Percentiles rank a stretch among this genome's conserved stretches.
phyloP scores from a whole-genome alignment of 441 rosid genomes.

The Populus tomentosa region DNA sequence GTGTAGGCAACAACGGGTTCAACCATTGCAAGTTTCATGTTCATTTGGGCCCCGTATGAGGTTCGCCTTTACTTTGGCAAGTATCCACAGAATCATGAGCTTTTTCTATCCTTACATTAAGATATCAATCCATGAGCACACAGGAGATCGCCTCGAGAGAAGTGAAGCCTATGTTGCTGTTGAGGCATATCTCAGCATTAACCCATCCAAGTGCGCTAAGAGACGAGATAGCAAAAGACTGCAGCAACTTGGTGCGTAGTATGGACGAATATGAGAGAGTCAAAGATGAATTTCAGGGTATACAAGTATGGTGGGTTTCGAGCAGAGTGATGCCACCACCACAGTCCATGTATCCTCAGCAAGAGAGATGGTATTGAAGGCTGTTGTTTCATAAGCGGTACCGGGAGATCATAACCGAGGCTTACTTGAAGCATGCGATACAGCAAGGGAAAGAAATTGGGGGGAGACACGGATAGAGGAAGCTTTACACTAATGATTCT shows the following conservation, averaged over 20 bases:
- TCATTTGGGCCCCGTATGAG: slow-evolving; percentile 58
- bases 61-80: slow-evolving; percentile 39
- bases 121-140: slow-evolving; percentile 49
- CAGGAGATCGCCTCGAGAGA: slow-evolving; percentile 47
- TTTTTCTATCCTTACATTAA: slow-evolving; percentile 46
- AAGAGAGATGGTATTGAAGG: slow-evolving; percentile 44
- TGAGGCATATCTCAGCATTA: slow-evolving; percentile 48
- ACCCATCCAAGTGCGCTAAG: slow-evolving; percentile 40
- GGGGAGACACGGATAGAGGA: slow-evolving; percentile 47
- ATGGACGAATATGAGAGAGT: too few relatives aligned
- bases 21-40: slow-evolving; percentile 53
- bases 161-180: slow-evolving; percentile 54
- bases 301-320: too few relatives aligned
- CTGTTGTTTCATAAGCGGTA: slow-evolving; percentile 54
- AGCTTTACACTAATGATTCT: slow-evolving; percentile 56
- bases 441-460: slow-evolving; percentile 53
- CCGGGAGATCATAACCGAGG: slow-evolving; percentile 45
- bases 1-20: slow-evolving; percentile 58
- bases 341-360: slow-evolving; percentile 42
- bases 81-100: slow-evolving; percentile 27
- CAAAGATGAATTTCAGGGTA: too few relatives aligned
- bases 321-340: too few relatives aligned
- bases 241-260: slow-evolving; percentile 40
- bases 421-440: slow-evolving; percentile 50
- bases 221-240: slow-evolving; percentile 49